phyloP scores from a whole-genome alignment of 2,329 filamentous ascomycete species.

The Coniella lustricola region DNA sequence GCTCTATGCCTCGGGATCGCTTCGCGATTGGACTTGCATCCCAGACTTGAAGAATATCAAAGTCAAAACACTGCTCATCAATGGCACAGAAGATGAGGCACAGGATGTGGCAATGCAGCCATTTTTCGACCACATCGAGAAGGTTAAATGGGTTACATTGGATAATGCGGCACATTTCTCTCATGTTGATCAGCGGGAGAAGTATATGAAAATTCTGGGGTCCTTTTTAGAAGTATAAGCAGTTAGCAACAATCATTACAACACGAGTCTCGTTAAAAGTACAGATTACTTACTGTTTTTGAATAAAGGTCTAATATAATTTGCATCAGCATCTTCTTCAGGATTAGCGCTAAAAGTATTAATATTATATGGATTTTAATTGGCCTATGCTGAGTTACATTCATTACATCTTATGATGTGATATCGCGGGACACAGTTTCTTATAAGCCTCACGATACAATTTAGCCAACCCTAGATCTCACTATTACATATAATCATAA shows the following conservation, averaged over 20 bases:
- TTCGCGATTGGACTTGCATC: slow-evolving; percentile 22
- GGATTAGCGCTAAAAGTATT: too few species aligned
- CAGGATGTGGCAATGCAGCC: slow-evolving; percentile 28
- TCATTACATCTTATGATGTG: too few species aligned
- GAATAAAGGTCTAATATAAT: too few species aligned
- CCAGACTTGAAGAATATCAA: slow-evolving; percentile 23
- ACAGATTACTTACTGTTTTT: background rate
- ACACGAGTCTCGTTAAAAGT: background rate
- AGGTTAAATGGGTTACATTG: slow-evolving; percentile 30
- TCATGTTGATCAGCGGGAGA: slow-evolving; percentile 26
- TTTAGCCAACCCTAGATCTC: too few species aligned
- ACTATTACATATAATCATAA: too few species aligned
- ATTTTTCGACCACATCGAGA: slow-evolving; percentile 28
- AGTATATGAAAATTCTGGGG: slow-evolving; percentile 22
- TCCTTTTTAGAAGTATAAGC: slow-evolving; percentile 15
- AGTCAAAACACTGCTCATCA: slow-evolving; percentile 28
- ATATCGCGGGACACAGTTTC: too few species aligned
- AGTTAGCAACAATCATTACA: background rate
- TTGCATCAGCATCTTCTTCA: too few species aligned
- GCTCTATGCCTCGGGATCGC: slow-evolving; percentile 19
- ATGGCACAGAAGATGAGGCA: slow-evolving; percentile 28
- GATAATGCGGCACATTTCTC: slow-evolving; percentile 28
- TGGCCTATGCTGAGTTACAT: too few species aligned
- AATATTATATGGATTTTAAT: too few species aligned
- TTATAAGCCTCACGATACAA: too few species aligned